Evolutionary conservation across 495 filamentous ascomycete species (phyloP), one percentile per base, ranked within the genome.

Genomic region (Haplographium delicatum): DNA sequence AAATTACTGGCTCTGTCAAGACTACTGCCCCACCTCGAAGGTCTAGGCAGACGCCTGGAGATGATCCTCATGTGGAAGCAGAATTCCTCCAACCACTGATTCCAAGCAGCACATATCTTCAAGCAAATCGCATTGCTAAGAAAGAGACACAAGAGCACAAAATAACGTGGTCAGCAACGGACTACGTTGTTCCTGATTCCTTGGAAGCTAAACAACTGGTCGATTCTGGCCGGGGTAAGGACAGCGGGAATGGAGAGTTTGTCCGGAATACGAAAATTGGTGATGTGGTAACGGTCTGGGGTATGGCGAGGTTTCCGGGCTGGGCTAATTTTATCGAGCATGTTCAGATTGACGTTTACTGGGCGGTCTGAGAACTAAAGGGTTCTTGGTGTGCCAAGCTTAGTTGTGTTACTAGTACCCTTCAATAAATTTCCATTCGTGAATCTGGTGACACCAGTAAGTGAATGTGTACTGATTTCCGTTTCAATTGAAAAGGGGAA

Each of bases 251-350:
- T 61, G 77, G 82, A 31, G 66, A 68, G 30, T 76, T 71, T 51
- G 76, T 88, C 15, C 67, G 76, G 11, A 66, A 70, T 25, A 54
- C 87, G 58, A 69, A 72, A 52, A 54, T 84, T 15, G 85, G 84
- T 0, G 84, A 89, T 64, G 70, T 79, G 11, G 68, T 88, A 30
- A 79, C 79, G 2, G 58, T 89, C 16, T 85, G 83, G 81, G 82
- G 67, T 4, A 73, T 77, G 46, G 73, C 82, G 0, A 69, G 81
- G 44, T 89, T 84, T 57, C 68, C 68, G 0, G 76, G 70, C 0
- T 88, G 85, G 85, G 24, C 25, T 1, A 88, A 88, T 47, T 47
- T 70, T 44, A 68, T 87, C 7, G 56, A 80, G 26, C 64, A 67
- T 10, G 71, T 80, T n/a, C 65, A 72, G 51, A 71, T 86, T 33